phyloP scores from a whole-genome alignment of 257 asterid species.

The Asclepias syriaca region DNA sequence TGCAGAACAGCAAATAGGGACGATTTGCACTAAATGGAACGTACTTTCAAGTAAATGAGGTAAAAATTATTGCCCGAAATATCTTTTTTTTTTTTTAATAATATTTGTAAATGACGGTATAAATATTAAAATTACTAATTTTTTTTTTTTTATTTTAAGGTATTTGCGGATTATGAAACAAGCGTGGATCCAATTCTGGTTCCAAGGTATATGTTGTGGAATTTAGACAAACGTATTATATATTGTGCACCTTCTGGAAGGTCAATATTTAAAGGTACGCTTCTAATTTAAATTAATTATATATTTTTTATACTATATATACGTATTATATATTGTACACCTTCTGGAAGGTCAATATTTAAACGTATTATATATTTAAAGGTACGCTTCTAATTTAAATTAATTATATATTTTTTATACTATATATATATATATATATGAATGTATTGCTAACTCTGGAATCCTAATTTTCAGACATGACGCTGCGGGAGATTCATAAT shows the following conservation, averaged over 20 bases:
- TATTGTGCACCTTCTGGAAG: conserved; percentile 45
- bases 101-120: no score
- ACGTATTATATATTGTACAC: no score
- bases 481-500: not conserved
- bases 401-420: no score
- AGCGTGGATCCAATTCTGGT: conserved; percentile 41
- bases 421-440: no score
- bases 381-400: no score
- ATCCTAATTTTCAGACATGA: not conserved
- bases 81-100: no score
- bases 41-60: conserved; percentile 78
- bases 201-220: conserved; percentile 31
- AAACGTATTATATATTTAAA: no score
- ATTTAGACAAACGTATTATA: conserved; percentile 22
- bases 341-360: no score
- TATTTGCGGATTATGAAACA: conserved; percentile 61
- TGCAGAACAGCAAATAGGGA: conserved; percentile 57
- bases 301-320: no score
- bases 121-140: not conserved
- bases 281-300: no score
- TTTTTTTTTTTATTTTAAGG: conserved; percentile 26
- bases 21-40: conserved; percentile 75
- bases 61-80: no score
- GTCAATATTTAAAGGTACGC: conserved; percentile 59
- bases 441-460: not conserved